Percentiles rank a stretch among this genome's conserved stretches.
Evolutionary conservation across 225 moss, liverwort and hornwort species (phyloP).

Genomic region (Asterella californica): DNA sequence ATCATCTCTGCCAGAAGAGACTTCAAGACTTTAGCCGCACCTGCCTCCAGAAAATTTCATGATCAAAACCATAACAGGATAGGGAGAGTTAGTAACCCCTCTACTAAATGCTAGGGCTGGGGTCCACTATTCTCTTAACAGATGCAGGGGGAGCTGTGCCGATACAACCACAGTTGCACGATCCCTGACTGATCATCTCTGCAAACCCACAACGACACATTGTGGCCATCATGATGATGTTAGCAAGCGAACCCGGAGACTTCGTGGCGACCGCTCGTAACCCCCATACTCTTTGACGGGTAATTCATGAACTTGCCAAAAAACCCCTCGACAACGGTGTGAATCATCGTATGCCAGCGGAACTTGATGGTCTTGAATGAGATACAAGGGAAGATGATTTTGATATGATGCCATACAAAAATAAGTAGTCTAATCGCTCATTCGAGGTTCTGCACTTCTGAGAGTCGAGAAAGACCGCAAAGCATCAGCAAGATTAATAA

Average conservation of each 20-base stretch:
- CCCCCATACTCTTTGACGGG: neutral
- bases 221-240: neutral
- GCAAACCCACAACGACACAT: neutral
- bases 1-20: neutral
- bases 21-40: neutral
- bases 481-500: slow-evolving; percentile 41
- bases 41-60: slow-evolving; percentile 8
- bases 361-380: slow-evolving; percentile 8
- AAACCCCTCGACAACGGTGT: slow-evolving; percentile 5
- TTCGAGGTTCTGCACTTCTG: slow-evolving; percentile 23
- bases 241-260: neutral
- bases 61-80: neutral
- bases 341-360: slow-evolving; percentile 14
- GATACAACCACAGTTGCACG: neutral
- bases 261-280: neutral
- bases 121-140: neutral
- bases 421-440: slow-evolving; percentile 24
- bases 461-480: slow-evolving; percentile 31
- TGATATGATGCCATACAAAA: neutral
- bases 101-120: neutral
- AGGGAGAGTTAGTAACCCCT: neutral
- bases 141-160: neutral
- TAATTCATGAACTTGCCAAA: neutral
- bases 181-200: neutral
- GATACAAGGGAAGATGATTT: neutral